Evolutionary conservation across 805 yeast species (phyloP).

Genomic region (Cyberlindnera mississippiensis): DNA sequence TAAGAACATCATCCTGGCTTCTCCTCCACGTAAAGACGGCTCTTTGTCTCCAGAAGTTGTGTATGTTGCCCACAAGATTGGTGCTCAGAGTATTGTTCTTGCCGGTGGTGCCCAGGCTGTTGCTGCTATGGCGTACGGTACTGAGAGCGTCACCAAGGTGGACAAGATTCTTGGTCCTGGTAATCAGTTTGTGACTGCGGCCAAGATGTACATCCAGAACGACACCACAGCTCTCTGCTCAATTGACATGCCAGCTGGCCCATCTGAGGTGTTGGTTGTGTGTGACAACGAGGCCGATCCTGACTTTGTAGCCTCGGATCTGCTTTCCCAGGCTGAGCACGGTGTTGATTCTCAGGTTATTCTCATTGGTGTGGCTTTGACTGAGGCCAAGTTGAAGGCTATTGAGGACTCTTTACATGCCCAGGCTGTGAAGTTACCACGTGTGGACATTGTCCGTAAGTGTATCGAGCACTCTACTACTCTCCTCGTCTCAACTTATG

Average conservation of each 20-base stretch:
- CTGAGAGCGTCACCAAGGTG: conserved; percentile 85
- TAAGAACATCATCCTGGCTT: conserved; percentile 83
- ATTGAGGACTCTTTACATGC: conserved; percentile 79
- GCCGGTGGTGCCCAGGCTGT: conserved; percentile 99
- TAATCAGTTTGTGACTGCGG: conserved; percentile 98
- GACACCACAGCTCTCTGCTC: conserved; percentile 94
- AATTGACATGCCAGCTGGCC: conserved; percentile 99
- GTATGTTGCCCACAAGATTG: conserved; percentile 93
- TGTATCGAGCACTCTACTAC: conserved; percentile 91
- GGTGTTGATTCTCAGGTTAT: conserved; percentile 98
- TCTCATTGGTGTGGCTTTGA: conserved; percentile 74
- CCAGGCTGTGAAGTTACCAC: conserved; percentile 82
- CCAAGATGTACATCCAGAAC: conserved; percentile 95
- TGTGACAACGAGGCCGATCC: conserved; percentile 88
- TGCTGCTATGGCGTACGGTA: conserved; percentile 98
- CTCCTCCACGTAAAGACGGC: conserved; percentile 95
- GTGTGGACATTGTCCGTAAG: conserved; percentile 89
- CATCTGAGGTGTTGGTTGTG: conserved; percentile 94
- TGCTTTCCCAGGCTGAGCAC: conserved; percentile 97
- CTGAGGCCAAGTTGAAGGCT: conserved; percentile 52
- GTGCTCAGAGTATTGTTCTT: conserved; percentile 82
- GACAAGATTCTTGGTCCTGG: conserved; percentile 99
- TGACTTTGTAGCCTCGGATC: conserved; percentile 94
- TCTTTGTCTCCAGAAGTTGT: conserved; percentile 94
- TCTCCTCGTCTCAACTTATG: conserved; percentile 60